Evolutionary conservation across 768 basidiomycete species (phyloP), one percentile per base, ranked within the genome.

Genomic region (Hemileccinum impolitum): DNA sequence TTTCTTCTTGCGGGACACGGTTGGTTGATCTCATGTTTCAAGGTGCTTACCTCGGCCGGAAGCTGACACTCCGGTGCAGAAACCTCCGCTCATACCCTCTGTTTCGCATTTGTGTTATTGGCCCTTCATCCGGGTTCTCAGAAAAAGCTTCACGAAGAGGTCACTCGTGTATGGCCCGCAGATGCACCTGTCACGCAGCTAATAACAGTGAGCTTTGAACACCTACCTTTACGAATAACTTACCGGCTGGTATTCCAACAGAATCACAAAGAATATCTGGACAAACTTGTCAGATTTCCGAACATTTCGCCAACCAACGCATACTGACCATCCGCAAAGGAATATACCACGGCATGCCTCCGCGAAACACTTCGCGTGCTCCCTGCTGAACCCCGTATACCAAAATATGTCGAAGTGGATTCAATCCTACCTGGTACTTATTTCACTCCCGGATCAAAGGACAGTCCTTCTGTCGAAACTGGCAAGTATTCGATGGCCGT

Each of bases 101-200:
- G 66, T 34, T 78, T 78, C 48, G 66, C 71, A 1, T 49, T 79
- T 15, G 63, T 57, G 0, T 62, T 77, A 13, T 61, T 82, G 9
- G 80, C 81, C 4, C 63, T 80, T 13, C 62, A 80, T 54, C 78
- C 79, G 3, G 74, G 76, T 1, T 66, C 66, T 28, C 81, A 82
- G 55, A 60, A 71, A 23, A 75, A 68, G 47, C 54, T 82, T 0
- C 72, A 70, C 42, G 67, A 75, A 31, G 77, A 81, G 46, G 58
- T 70, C 6, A 30, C 43, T 7, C 47, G 39, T 14, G 38, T 75
- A 17, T 78, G 77, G 72, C 75, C 75, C 11, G 54, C 65, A 5
- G 69, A 66, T 15, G 45, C 45, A 9, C 66, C 74, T 6, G 53
- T 61, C 13, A 43, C 55, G 10, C 58, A 48, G 30, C 19, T 56